Evolutionary conservation across 2,329 filamentous ascomycete genomes (phyloP), one percentile per base, ranked within the genome.

Genomic region (Fonsecaea multimorphosa): DNA sequence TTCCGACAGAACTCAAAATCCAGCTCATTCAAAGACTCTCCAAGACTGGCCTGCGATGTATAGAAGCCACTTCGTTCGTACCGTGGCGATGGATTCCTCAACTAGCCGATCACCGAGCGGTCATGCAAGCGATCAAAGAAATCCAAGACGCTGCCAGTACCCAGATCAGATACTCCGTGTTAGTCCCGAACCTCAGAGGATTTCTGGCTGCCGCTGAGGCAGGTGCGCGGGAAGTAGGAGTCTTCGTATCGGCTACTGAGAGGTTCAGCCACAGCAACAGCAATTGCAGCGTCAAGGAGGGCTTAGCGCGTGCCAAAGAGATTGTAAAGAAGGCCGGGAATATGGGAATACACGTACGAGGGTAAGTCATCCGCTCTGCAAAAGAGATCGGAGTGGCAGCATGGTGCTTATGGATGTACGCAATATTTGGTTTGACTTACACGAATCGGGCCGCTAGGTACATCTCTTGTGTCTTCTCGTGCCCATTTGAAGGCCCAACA

Each of bases 51-150:
- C 76, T 95, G 49, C 80, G 81, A 5, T 88, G 87, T 2, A 94
- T 96, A 68, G 92, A 96, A 77, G 88, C 90, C 19, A 92, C 91
- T 0, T 91, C 90, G 1, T 92, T 96, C 74, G 92, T 96, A 9
- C 86, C 90, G 56, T 91, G 91, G 1, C 92, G 91, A 85, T 93
- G 90, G 86, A 89, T 93, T 57, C 92, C 92, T 2, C 92, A 95
- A 83, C 87, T 92, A 52, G 74, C 75, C 4, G 77, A 78, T 56
- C 74, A 73, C 64, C 71, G 72, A 12, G 66, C 72, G 11, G 62
- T 78, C 5, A 52, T 70, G 22, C 12, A 27, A 7, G 7, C 32
- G 19, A n/a, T 65, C 61, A 36, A 38, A 31, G 29, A 24, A 4
- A 24, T 52, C 19, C 36, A 38, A 38, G 12, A 38, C 12, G 12